These are phyloP conservation scores for Mycosphaerelloides madeirae DNA, from an alignment of 2,329 filamentous ascomycete species.

Conservation along the genomic window DNA sequence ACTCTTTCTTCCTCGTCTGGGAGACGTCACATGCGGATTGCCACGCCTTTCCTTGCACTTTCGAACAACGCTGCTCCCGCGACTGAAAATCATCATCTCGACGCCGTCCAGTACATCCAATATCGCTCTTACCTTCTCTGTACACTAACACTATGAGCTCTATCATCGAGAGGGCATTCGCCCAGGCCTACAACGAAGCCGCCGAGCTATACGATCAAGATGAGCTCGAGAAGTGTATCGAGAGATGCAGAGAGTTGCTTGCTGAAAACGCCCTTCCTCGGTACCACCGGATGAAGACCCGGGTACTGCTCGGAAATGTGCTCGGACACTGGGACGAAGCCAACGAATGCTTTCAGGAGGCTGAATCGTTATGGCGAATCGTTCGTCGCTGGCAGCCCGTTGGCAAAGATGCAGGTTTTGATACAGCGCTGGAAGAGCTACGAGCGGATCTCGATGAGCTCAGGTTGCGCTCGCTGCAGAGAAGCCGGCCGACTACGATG, in stretches of 20 bases:
- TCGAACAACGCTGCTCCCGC: too few relatives aligned
- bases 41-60: too few relatives aligned
- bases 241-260: neutral
- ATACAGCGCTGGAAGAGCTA: conserved; percentile 3
- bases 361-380: conserved; percentile 1
- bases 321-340: conserved; percentile 2
- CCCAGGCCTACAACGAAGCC: neutral
- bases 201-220: conserved; percentile 2
- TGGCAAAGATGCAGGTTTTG: neutral
- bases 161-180: neutral
- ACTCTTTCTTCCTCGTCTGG: too few relatives aligned
- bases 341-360: neutral
- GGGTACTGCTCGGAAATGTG: neutral
- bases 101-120: too few relatives aligned
- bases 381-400: neutral
- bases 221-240: conserved; percentile 3
- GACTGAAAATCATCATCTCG: too few relatives aligned
- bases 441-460: neutral
- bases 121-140: too few relatives aligned
- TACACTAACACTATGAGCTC: too few relatives aligned
- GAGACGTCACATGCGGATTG: too few relatives aligned
- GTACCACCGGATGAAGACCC: conserved; percentile 6
- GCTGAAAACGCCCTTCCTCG: neutral
- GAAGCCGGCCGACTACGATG: neutral
- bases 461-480: neutral